Evolutionary conservation across 495 filamentous ascomycete species (phyloP).

Genomic region (Aspergillus baeticus): DNA sequence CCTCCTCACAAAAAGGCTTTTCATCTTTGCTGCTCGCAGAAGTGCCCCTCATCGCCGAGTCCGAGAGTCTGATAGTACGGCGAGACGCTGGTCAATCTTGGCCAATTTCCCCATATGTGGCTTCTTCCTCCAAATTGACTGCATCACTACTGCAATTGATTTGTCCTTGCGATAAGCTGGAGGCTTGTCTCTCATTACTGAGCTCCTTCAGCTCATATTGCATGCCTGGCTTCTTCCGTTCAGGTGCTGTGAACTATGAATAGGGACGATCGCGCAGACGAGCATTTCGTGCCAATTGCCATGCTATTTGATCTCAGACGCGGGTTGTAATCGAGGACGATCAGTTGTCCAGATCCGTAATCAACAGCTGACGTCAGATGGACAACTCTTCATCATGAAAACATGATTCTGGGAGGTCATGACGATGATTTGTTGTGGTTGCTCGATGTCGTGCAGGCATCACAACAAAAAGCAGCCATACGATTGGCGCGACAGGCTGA

Average conservation of each 20-base stretch:
- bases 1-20: neutral
- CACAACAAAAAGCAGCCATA: constrained; percentile 1
- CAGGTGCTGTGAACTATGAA: too few species aligned
- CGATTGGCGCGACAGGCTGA: constrained; percentile 9
- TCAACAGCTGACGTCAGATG: constrained; percentile 10
- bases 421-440: constrained; percentile 9
- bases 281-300: too few species aligned
- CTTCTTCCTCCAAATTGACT: neutral
- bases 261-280: too few species aligned
- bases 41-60: constrained; percentile 19
- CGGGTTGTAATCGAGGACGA: neutral
- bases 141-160: constrained; percentile 1
- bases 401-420: neutral
- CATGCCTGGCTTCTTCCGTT: too few species aligned
- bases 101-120: neutral
- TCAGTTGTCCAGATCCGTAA: neutral
- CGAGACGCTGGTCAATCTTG: constrained; percentile 19
- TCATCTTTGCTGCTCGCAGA: constrained; percentile 13
- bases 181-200: too few species aligned
- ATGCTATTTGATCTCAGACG: neutral
- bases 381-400: neutral
- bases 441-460: constrained; percentile 3
- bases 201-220: too few species aligned
- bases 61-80: too few species aligned
- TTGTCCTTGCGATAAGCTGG: neutral